These are phyloP conservation scores for Penicillium sp. DNA, from an alignment of 2,329 filamentous ascomycete species.

Conservation along the genomic window DNA sequence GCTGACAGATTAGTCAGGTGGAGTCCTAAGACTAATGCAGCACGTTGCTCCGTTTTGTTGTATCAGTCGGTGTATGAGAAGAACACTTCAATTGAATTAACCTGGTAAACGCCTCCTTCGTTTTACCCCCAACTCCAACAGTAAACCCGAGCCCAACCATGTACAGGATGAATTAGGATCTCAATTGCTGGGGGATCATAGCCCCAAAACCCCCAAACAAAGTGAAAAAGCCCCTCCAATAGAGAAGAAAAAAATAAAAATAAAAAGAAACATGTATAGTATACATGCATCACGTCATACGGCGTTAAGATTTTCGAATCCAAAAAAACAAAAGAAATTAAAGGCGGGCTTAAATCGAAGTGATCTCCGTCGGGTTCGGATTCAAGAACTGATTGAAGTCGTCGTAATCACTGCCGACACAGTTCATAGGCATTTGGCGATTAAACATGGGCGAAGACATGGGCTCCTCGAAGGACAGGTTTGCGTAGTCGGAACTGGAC, in stretches of 20 bases:
- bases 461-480: slow-evolving; percentile 32
- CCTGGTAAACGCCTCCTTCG: not conserved
- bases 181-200: slow-evolving; percentile 16
- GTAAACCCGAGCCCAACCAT: slow-evolving; percentile 12
- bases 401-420: slow-evolving; percentile 34
- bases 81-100: not conserved
- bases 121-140: slow-evolving; percentile 19
- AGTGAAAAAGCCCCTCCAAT: not conserved
- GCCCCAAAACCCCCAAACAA: slow-evolving; percentile 5
- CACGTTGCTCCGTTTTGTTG: slow-evolving; percentile 9
- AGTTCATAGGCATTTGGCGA: slow-evolving; percentile 33
- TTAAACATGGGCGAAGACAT: slow-evolving; percentile 35
- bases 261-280: slow-evolving; percentile 25
- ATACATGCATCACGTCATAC: slow-evolving; percentile 34
- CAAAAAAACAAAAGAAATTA: not conserved
- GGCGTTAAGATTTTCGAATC: slow-evolving; percentile 17
- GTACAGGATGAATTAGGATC: slow-evolving; percentile 21
- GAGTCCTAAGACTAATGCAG: slow-evolving; percentile 6
- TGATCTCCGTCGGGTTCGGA: slow-evolving; percentile 36
- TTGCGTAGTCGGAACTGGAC: slow-evolving; percentile 28
- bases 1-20: slow-evolving; percentile 10
- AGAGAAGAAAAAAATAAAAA: slow-evolving; percentile 11
- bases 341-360: slow-evolving; percentile 27
- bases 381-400: slow-evolving; percentile 41
- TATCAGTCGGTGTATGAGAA: too few relatives aligned